Percentiles rank a stretch among this genome's conserved stretches.
Conservation (phyloP, 2,329 filamentous ascomycete genomes). For the Aspergillus luchuensis region DNA sequence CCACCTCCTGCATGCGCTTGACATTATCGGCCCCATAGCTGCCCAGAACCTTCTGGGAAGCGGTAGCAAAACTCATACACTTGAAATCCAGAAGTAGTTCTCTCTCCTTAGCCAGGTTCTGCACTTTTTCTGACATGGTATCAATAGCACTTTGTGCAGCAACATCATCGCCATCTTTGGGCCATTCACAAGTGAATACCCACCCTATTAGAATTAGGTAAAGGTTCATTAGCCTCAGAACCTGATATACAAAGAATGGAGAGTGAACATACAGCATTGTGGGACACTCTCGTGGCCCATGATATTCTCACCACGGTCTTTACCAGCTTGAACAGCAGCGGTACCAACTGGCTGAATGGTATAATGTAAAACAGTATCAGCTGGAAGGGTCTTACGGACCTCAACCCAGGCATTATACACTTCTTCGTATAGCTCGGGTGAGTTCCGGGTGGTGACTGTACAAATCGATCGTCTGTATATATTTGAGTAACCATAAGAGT, state of each 20-base stretch:
- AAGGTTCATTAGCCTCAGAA: background rate
- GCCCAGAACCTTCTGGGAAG: background rate
- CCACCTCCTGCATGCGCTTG: slow-evolving; percentile 2
- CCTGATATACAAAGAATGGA: too few relatives aligned
- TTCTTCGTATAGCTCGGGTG: slow-evolving; percentile 13
- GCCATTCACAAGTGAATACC: slow-evolving; percentile 4
- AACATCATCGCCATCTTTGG: background rate
- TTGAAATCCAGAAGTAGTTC: background rate
- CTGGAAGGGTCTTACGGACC: background rate
- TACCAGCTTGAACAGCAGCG: slow-evolving; percentile 13
- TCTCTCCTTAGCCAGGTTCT: background rate
- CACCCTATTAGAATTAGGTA: background rate
- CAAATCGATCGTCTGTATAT: slow-evolving; percentile 9
- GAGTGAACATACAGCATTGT: background rate
- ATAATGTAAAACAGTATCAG: background rate
- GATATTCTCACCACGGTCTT: slow-evolving; percentile 14
- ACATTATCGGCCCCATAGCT: slow-evolving; percentile 1
- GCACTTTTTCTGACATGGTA: background rate
- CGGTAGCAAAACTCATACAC: background rate
- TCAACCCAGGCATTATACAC: background rate
- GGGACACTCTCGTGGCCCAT: slow-evolving; percentile 12
- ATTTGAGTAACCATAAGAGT: too few relatives aligned
- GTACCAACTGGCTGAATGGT: slow-evolving; percentile 13
- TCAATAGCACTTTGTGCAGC: background rate
- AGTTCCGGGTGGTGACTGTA: slow-evolving; percentile 13